Evolutionary conservation across 768 basidiomycete species (phyloP), one percentile per base, ranked within the genome.

Genomic region (Nevesoporus exiguus): DNA sequence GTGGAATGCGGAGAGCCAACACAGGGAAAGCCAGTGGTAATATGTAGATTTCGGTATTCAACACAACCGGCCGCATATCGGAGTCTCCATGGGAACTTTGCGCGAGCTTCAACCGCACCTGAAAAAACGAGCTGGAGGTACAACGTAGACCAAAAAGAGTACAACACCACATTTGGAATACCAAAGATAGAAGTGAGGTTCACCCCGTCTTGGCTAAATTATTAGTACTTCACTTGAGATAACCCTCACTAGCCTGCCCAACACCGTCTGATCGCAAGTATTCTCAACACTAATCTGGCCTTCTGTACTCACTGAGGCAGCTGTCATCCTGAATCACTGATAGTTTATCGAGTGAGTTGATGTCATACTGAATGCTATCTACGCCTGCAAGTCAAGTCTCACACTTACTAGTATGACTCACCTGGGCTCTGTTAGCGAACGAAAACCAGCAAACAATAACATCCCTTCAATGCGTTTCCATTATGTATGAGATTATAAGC

Each of bases 401-500:
- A 21, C 40, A 7, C 40, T 24, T 14, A n/a, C n/a, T n/a, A n/a
- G n/a, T n/a, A 15, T 24, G 19, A 31, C 29, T 3, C 30, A 14
- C 29, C 30, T 31, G 15, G 15, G n/a, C 19, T 31, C 10, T n/a
- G 7, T 8, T 10, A 19, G 43, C 19, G 30, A 31, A 31, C 5
- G 6, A 31, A 21, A 10, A 31, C 10, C 19, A 2, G 22, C n/a
- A n/a, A 44, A 6, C 21, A 34, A 19, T 33, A 31, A 29, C 41
- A 25, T 52, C 24, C 40, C 42, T 51, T 46, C 51, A 39, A 29
- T 13, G 17, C 48, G 44, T 56, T 30, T 52, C 25, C 45, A 69
- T 65, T 67, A 67, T 27, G 49, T 34, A 30, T 62, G 39, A 47
- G 36, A 61, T 66, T 57, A 56, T 70, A 64, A 43, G 51, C 57